These are phyloP conservation scores for Microsporum audouinii DNA, from an alignment of 2,329 filamentous ascomycete species.

Conservation along the genomic window DNA sequence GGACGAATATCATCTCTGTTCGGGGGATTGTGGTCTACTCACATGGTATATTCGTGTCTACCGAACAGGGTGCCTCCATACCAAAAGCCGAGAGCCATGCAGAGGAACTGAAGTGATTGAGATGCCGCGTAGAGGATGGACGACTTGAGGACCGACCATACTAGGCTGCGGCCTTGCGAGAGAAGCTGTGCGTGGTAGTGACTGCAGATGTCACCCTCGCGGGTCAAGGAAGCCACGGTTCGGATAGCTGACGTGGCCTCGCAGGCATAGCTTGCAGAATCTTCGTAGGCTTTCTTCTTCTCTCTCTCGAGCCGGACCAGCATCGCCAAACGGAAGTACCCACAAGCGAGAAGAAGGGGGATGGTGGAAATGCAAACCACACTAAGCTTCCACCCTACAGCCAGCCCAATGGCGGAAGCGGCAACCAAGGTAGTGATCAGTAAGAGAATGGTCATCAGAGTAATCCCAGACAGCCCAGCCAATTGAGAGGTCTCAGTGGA, in stretches of 20 bases:
- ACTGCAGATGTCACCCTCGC: conserved; percentile 65
- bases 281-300: conserved; percentile 66
- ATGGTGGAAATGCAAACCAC: conserved; percentile 70
- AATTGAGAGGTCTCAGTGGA: conserved; percentile 72
- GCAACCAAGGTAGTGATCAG: conserved; percentile 67
- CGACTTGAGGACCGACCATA: conserved; percentile 26
- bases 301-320: conserved; percentile 66
- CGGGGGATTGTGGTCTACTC: not conserved
- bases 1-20: not conserved
- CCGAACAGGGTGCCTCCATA: conserved; percentile 71
- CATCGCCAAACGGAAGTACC: conserved; percentile 81
- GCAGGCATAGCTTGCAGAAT: conserved; percentile 74
- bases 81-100: conserved; percentile 83
- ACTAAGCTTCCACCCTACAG: conserved; percentile 75
- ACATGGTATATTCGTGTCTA: conserved; percentile 55
- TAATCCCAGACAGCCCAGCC: conserved; percentile 74
- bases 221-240: conserved; percentile 79
- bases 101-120: conserved; percentile 72
- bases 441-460: conserved; percentile 72
- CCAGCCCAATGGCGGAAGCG: conserved; percentile 55
- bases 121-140: conserved; percentile 70
- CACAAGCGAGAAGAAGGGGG: conserved; percentile 63
- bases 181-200: conserved; percentile 47
- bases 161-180: conserved; percentile 39
- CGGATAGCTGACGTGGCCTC: conserved; percentile 88